phyloP scores from a whole-genome alignment of 176 grass and related monocot species.

The Saccharum spontaneum region DNA sequence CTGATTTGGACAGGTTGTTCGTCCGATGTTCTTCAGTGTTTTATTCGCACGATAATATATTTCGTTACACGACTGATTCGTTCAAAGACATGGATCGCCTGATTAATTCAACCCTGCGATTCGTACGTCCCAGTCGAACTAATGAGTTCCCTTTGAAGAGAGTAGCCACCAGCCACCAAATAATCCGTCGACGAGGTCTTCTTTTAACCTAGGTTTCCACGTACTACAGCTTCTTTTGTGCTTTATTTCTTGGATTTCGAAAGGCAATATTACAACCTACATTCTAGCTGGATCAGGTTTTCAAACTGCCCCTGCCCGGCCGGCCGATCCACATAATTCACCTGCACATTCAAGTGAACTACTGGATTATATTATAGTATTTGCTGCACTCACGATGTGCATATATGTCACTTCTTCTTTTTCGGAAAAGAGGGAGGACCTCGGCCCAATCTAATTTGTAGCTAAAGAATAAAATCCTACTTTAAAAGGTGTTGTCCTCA shows the following conservation, averaged over 20 bases:
- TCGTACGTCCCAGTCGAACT: background rate
- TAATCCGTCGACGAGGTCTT: background rate
- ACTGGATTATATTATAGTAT: background rate
- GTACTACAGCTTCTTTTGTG: background rate
- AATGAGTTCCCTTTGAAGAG: background rate
- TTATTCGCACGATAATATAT: background rate
- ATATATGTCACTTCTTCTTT: too few relatives aligned
- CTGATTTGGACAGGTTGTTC: background rate
- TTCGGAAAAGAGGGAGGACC: background rate
- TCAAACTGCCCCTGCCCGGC: too few relatives aligned
- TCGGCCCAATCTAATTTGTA: too few relatives aligned
- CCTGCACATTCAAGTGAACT: background rate
- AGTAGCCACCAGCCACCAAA: background rate
- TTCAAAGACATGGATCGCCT: conserved; percentile 16
- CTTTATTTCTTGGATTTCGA: too few relatives aligned
- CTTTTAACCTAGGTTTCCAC: background rate
- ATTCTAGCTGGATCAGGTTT: too few relatives aligned
- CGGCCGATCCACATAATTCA: background rate
- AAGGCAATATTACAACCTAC: too few relatives aligned
- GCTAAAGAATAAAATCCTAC: too few relatives aligned
- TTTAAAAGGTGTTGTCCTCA: too few relatives aligned
- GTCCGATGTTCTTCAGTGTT: background rate
- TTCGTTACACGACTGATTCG: background rate
- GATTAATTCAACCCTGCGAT: background rate
- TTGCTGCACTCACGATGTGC: too few relatives aligned